phyloP scores from a whole-genome alignment of 2,329 filamentous ascomycete species.

The Sphaerulina populicola region DNA sequence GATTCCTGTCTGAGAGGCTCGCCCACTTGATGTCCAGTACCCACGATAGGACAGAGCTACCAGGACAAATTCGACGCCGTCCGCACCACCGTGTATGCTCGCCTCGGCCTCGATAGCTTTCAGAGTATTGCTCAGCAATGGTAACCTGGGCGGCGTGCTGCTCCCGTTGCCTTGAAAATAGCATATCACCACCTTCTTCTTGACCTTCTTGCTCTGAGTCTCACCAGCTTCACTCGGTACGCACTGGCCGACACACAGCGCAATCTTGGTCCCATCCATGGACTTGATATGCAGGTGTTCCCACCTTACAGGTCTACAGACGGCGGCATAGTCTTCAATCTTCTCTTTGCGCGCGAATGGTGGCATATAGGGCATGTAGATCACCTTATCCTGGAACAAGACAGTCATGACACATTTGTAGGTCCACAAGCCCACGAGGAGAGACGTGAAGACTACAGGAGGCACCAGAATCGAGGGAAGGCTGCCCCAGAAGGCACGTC shows the following conservation, averaged over 20 bases:
- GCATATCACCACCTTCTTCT: slow-evolving; percentile 36
- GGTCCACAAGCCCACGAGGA: slow-evolving; percentile 56
- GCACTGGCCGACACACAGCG: slow-evolving; percentile 47
- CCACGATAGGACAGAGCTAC: slow-evolving; percentile 55
- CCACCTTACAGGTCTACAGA: slow-evolving; percentile 59
- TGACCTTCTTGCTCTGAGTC: slow-evolving; percentile 12
- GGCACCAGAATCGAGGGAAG: slow-evolving; percentile 50
- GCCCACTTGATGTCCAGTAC: slow-evolving; percentile 69
- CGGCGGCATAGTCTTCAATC: slow-evolving; percentile 54
- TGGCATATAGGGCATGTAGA: slow-evolving; percentile 70
- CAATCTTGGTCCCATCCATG: slow-evolving; percentile 57
- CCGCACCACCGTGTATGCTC: not conserved
- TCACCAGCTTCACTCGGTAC: slow-evolving; percentile 4
- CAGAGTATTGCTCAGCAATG: slow-evolving; percentile 41
- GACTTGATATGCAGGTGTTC: slow-evolving; percentile 53
- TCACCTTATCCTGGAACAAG: slow-evolving; percentile 70
- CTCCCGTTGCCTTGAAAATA: slow-evolving; percentile 45
- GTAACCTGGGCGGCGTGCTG: slow-evolving; percentile 42
- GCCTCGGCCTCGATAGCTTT: slow-evolving; percentile 33
- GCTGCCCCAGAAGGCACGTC: slow-evolving; percentile 4
- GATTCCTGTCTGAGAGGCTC: slow-evolving; percentile 62
- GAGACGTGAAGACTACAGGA: slow-evolving; percentile 57
- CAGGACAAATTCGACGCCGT: slow-evolving; percentile 32
- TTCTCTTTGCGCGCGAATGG: slow-evolving; percentile 60
- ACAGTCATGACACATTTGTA: slow-evolving; percentile 66